Evolutionary conservation across 1,284 basidiomycete genomes (phyloP).

Genomic region (Entoloma clypeatum): DNA sequence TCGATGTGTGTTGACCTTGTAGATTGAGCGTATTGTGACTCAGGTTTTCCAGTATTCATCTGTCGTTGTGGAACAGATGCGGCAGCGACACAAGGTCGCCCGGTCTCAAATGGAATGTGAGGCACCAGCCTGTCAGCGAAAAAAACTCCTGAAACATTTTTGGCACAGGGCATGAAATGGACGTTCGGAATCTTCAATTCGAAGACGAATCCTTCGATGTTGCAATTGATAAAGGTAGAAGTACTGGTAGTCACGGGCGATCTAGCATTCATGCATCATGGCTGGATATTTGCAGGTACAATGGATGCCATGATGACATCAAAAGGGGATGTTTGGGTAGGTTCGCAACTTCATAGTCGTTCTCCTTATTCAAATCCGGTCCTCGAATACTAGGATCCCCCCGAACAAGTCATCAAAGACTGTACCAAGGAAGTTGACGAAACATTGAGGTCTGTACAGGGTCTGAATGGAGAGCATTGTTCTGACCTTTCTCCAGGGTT

Average conservation of each 20-base stretch:
- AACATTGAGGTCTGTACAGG: constrained; percentile 55
- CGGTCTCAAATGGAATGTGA: constrained; percentile 79
- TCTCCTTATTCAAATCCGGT: background rate
- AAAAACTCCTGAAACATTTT: background rate
- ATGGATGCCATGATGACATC: constrained; percentile 94
- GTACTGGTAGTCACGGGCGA: background rate
- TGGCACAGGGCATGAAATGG: constrained; percentile 79
- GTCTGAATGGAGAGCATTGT: background rate
- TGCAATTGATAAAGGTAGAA: constrained; percentile 80
- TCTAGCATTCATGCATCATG: background rate
- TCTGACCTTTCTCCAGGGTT: constrained; percentile 42
- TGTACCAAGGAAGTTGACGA: constrained; percentile 83
- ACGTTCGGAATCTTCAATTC: constrained; percentile 74
- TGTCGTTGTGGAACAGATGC: constrained; percentile 82
- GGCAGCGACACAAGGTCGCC: constrained; percentile 43
- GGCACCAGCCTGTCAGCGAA: constrained; percentile 19
- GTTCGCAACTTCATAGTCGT: constrained; percentile 22
- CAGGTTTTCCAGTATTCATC: constrained; percentile 64
- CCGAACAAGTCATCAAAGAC: constrained; percentile 69
- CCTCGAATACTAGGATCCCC: constrained; percentile 62
- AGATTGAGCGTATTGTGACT: background rate
- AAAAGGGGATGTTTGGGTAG: constrained; percentile 87
- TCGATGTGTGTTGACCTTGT: constrained; percentile 56
- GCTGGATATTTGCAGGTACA: constrained; percentile 52
- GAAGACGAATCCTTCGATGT: constrained; percentile 72